Evolutionary conservation across 75 land plant genomes (phyloP), one percentile per base, ranked within the genome.

Genomic region (Adiantum capillusveneris): DNA sequence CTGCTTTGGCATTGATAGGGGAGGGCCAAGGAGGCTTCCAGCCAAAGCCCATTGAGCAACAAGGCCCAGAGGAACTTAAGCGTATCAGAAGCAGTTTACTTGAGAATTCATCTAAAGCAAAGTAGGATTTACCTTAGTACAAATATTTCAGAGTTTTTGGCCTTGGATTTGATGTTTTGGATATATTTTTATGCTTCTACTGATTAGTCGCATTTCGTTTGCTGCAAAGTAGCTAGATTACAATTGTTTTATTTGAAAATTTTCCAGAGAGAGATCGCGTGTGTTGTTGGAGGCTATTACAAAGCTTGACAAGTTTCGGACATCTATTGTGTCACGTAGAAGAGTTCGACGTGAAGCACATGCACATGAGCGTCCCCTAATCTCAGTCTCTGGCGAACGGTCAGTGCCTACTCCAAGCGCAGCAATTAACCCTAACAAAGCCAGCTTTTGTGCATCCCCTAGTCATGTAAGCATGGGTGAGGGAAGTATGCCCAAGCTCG

Each of bases 31-130:
- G 65, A 64, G 24, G 69, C 6, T 56, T 73, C 52, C 84, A 77
- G 43, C 46, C 64, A 11, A 86, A 80, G 71, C 54, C 72, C 29
- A 36, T 80, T 27, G 59, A 73, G 39, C 60, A 75, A 42, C 70
- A 62, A 25, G 43, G 53, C 12, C 43, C 63, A 26, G 96, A 86
- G 11, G 96, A 90, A 39, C 62, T 90, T 29, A 90, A 71, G 56
- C 76, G 83, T 22, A 56, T 74, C 13, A 84, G 57, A 64, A 6
- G 46, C 34, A 63, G 59, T 69, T 50, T 86, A 14, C 30, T 36
- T 42, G 96, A 90, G 21, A 53, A 63, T 56, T 52, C 69, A 29
- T 25, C 21, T 25, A 24, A 30, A 27, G 30, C 34, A 43, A 57
- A 44, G 28, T 41, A 21, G 6, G n/a, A n/a, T n/a, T n/a, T n/a